Percentiles rank a stretch among this genome's conserved stretches.
Conservation (phyloP, 169 alveolate genomes). For the Babesia bovis region DNA sequence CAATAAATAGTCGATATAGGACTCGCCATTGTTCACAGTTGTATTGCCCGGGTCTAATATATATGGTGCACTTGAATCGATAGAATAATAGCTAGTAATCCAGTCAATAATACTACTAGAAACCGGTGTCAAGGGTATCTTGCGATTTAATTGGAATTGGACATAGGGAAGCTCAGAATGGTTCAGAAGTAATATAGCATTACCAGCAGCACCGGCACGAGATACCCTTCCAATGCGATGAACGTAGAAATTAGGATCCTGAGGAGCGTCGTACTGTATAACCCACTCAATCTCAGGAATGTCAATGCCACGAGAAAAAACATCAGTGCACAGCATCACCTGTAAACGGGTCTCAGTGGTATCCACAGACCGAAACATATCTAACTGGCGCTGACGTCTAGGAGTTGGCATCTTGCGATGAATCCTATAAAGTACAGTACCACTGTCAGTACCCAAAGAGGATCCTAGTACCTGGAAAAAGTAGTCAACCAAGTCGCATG, state of each 20-base stretch:
- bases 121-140: conserved; percentile 16
- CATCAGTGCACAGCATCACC: conserved; percentile 90
- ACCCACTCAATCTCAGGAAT: conserved; percentile 91
- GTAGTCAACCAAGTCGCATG: conserved; percentile 75
- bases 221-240: conserved; percentile 99
- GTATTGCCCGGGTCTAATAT: background rate
- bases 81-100: background rate
- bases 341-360: background rate
- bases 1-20: conserved; percentile 36
- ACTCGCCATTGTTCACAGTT: conserved; percentile 21
- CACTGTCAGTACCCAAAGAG: background rate
- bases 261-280: conserved; percentile 94
- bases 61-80: background rate
- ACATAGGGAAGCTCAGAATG: conserved; percentile 50
- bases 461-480: conserved; percentile 26
- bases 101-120: conserved; percentile 5
- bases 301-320: conserved; percentile 94
- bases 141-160: conserved; percentile 62
- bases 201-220: conserved; percentile 97
- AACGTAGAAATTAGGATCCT: conserved; percentile 84
- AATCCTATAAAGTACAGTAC: conserved; percentile 65
- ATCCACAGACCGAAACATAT: conserved; percentile 3
- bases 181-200: conserved; percentile 81
- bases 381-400: conserved; percentile 46
- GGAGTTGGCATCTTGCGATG: conserved; percentile 84